Evolutionary conservation across 164 flowering plant species (phyloP).

Genomic region (Aristolochia contorta): DNA sequence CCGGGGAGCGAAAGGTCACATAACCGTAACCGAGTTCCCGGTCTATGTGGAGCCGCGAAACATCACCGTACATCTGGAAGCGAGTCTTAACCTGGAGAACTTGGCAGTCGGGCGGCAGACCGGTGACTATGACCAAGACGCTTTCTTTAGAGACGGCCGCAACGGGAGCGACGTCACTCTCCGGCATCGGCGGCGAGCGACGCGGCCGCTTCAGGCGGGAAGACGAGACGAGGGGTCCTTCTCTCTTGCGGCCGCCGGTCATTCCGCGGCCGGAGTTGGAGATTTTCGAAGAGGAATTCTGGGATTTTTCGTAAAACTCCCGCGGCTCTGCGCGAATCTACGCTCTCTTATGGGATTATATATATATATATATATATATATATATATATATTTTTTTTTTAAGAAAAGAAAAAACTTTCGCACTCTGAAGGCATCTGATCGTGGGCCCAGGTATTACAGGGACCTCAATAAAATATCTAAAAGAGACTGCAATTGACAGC

Average conservation of each 20-base stretch:
- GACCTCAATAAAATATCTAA: no score
- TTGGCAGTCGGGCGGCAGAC: slow-evolving; percentile 44
- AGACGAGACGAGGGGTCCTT: slow-evolving; percentile 30
- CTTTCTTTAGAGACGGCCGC: slow-evolving; percentile 4
- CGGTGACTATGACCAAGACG: slow-evolving; percentile 40
- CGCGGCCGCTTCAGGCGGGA: slow-evolving; percentile 42
- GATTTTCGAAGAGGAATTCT: no score
- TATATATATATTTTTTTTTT: no score
- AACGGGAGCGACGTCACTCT: slow-evolving; percentile 4
- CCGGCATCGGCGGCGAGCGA: slow-evolving; percentile 11
- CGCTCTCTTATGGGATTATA: no score
- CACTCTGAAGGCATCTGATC: no score
- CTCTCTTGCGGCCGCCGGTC: slow-evolving; percentile 27
- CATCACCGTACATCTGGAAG: slow-evolving; percentile 68
- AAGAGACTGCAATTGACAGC: no score
- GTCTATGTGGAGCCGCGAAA: slow-evolving; percentile 71
- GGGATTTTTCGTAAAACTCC: no score
- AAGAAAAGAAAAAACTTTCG: no score
- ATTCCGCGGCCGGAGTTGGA: not conserved
- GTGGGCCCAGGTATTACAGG: no score
- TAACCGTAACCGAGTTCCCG: slow-evolving; percentile 35
- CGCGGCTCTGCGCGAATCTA: no score
- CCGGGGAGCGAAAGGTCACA: slow-evolving; percentile 52
- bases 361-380: no score
- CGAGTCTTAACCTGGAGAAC: slow-evolving; percentile 75